Base-by-base conservation (phyloP, 148 eudicot species). In the Vaccinium myrtillus region DNA sequence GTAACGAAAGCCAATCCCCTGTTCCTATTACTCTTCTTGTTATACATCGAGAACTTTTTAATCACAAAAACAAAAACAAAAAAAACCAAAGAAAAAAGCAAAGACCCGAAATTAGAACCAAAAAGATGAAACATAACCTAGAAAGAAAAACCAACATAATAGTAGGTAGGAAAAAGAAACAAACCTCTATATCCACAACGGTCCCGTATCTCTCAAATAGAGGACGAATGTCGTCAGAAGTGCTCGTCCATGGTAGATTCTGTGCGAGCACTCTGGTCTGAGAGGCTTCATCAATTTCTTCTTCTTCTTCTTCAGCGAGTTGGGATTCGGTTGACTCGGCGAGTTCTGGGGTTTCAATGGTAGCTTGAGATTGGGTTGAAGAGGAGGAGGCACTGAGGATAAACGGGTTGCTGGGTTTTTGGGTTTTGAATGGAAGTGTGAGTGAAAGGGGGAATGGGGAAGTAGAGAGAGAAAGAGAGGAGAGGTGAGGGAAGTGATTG, bases 1-100 rank as follows among this genome's bases (percentile, higher is more conserved):
- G 94, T 91, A 46, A 97, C 95, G 84, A 97, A 97, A 4, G 94
- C 99, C 67, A 97, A 84, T 63, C 99, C 99, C 83, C 99, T 91
- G 88, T 94, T 97, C 85, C 96, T 91, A 23, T 1, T 30, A 39
- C 2, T 69, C 3, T 89, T 89, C 78, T 88, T 97, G 89, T 86
- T 93, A 86, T 90, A 89, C 96, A 93, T 95, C 13, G 98, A 88
- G 55, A 97, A 83, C 99, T 96, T 85, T 81, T 81, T 13, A 11
- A 69, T 69, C 23, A 25, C 69, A 67, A 67, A 27, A 13, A 63
- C 30, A 15, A 55, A 89, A 50, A 83, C 19, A 1, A 2, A 1
- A 83, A 27, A 1, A 36, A 1, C 39, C 39, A 59, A 81, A 48
- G 81, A 84, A 84, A 67, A 73, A 8, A 48, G 67, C 73, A 48